Percentiles rank a stretch among this genome's conserved stretches.
These are phyloP conservation scores for Pyrenochaeta sp. DNA, from an alignment of 2,329 filamentous ascomycete genomes.

Conservation along the genomic window DNA sequence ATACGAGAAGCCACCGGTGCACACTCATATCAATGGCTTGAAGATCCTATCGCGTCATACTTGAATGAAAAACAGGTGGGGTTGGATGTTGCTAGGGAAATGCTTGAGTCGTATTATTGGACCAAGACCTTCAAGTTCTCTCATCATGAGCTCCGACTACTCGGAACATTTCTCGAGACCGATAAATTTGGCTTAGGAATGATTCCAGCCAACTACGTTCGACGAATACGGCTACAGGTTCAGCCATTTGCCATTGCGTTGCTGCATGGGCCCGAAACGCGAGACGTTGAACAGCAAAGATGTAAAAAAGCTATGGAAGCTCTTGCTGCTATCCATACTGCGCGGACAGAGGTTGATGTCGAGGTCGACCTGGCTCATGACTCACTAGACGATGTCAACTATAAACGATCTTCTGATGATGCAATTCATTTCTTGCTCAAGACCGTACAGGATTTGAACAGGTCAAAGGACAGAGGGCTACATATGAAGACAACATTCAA, in stretches of 20 bases:
- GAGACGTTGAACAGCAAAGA: conserved; percentile 10
- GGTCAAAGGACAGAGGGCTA: too few relatives aligned
- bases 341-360: conserved; percentile 11
- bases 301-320: conserved; percentile 9
- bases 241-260: conserved; percentile 16
- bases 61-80: conserved; percentile 8
- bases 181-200: conserved; percentile 18
- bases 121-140: conserved; percentile 28
- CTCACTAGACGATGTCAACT: conserved; percentile 5
- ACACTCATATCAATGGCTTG: conserved; percentile 26
- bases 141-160: conserved; percentile 21
- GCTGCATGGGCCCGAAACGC: conserved; percentile 4
- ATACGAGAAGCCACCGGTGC: conserved; percentile 18
- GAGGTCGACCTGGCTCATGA: conserved; percentile 13
- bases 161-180: conserved; percentile 18
- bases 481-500: too few relatives aligned
- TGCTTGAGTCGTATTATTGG: conserved; percentile 30
- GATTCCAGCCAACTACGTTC: conserved; percentile 17
- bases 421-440: too few relatives aligned
- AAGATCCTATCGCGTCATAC: conserved; percentile 18
- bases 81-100: conserved; percentile 13
- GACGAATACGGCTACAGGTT: conserved; percentile 21
- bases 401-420: not conserved
- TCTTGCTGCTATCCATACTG: conserved; percentile 8
- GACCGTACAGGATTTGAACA: too few relatives aligned